Evolutionary conservation across 768 basidiomycete species (phyloP).

Genomic region (Lentinula lateritia): DNA sequence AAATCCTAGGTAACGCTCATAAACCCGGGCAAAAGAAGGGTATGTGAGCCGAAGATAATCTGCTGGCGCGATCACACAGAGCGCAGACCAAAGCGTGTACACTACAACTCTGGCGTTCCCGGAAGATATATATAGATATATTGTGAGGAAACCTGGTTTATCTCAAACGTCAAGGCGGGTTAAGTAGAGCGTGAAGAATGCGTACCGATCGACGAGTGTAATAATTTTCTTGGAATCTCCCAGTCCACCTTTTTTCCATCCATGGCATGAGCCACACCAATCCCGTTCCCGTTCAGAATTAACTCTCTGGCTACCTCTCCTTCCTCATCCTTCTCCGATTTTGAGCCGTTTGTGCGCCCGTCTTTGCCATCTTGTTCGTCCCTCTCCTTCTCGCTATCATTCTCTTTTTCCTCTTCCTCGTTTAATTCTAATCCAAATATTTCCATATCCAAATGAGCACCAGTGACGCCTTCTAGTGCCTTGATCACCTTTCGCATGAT

Average conservation of each 20-base stretch:
- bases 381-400: background rate
- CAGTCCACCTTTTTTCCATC: slow-evolving; percentile 52
- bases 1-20: slow-evolving; percentile 69
- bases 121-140: slow-evolving; percentile 49
- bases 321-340: background rate
- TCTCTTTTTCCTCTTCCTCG: background rate
- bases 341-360: background rate
- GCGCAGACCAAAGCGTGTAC: slow-evolving; percentile 54
- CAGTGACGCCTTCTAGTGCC: background rate
- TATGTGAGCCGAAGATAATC: slow-evolving; percentile 72
- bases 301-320: background rate
- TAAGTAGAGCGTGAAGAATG: slow-evolving; percentile 10
- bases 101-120: slow-evolving; percentile 49
- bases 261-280: background rate
- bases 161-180: slow-evolving; percentile 1
- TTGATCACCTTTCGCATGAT: background rate
- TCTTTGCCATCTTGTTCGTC: background rate
- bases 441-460: background rate
- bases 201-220: slow-evolving; percentile 88
- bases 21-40: slow-evolving; percentile 59
- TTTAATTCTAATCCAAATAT: background rate
- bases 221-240: slow-evolving; percentile 84
- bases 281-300: background rate
- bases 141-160: slow-evolving; percentile 54
- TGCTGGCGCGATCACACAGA: slow-evolving; percentile 64